A percentile compares a stretch with the other conserved stretches of the same genome.
phyloP scores from a whole-genome alignment of 441 rosid genomes.

The Geranium incanum region DNA sequence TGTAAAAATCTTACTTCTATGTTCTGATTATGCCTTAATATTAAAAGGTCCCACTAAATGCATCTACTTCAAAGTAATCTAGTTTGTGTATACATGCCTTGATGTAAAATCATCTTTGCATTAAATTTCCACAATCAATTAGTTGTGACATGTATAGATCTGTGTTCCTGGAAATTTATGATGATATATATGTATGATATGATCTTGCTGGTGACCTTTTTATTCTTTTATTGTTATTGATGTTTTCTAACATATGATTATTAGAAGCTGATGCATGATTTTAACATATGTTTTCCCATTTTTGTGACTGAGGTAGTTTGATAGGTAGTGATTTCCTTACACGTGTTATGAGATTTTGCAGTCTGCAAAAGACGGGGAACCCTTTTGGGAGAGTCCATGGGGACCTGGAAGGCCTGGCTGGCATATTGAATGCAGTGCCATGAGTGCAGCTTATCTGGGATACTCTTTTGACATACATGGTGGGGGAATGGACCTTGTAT shows the following conservation, averaged over 20 bases:
- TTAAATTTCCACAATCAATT: neutral
- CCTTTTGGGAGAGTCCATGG: slow-evolving; percentile 87
- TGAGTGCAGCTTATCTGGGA: slow-evolving; percentile 75
- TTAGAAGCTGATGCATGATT: neutral
- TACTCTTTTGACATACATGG: slow-evolving; percentile 80
- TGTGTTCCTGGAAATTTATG: neutral
- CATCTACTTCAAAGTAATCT: neutral
- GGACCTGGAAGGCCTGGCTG: slow-evolving; percentile 93
- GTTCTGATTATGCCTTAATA: neutral
- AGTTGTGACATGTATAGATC: neutral
- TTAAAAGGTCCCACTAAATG: neutral
- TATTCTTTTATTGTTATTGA: neutral
- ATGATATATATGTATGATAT: neutral
- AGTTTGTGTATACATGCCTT: neutral
- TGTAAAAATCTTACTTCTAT: neutral
- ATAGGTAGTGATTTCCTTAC: neutral
- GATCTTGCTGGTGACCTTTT: neutral
- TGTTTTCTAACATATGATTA: neutral
- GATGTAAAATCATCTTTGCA: neutral
- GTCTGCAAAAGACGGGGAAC: slow-evolving; percentile 88
- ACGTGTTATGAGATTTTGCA: slow-evolving; percentile 25
- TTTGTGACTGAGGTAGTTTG: neutral
- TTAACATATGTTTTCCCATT: neutral
- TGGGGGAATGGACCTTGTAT: slow-evolving; percentile 85
- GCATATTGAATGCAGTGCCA: slow-evolving; percentile 99